Evolutionary conservation across 2,329 filamentous ascomycete species (phyloP).

Genomic region (Colletotrichum sp.): DNA sequence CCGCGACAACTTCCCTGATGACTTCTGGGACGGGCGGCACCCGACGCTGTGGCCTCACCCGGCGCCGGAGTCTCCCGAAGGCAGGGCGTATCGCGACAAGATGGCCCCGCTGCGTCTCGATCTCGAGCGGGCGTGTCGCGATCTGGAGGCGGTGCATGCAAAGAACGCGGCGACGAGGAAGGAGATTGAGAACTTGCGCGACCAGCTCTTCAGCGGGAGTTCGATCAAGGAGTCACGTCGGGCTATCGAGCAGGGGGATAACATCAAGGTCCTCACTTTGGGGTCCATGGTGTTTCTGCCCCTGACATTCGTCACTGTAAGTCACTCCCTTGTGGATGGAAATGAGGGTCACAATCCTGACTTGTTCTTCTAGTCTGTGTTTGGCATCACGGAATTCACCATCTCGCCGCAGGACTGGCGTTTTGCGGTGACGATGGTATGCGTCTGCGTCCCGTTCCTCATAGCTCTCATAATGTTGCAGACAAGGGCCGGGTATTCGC

Average conservation of each 20-base stretch:
- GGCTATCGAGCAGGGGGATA: slow-evolving; percentile 68
- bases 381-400: slow-evolving; percentile 55
- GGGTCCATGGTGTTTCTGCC: slow-evolving; percentile 68
- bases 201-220: slow-evolving; percentile 69
- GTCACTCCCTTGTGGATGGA: slow-evolving; percentile 20
- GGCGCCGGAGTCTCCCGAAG: slow-evolving; percentile 47
- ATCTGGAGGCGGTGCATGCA: slow-evolving; percentile 50
- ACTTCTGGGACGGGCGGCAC: slow-evolving; percentile 63
- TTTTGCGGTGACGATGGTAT: slow-evolving; percentile 66
- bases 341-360: background rate
- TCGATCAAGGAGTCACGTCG: slow-evolving; percentile 65
- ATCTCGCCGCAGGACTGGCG: slow-evolving; percentile 47
- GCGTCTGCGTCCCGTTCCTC: slow-evolving; percentile 60
- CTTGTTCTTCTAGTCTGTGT: slow-evolving; percentile 47
- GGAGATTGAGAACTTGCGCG: slow-evolving; percentile 61
- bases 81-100: slow-evolving; percentile 52
- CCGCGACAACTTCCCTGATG: slow-evolving; percentile 60
- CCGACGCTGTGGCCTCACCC: slow-evolving; percentile 61
- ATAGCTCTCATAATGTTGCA: slow-evolving; percentile 51
- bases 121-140: slow-evolving; percentile 56
- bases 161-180: slow-evolving; percentile 59
- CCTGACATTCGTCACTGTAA: slow-evolving; percentile 63
- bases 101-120: slow-evolving; percentile 51
- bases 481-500: slow-evolving; percentile 35
- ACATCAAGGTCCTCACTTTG: slow-evolving; percentile 64